Evolutionary conservation across 2,329 filamentous ascomycete species (phyloP), one percentile per base, ranked within the genome.

Genomic region (Juglanconis oblonga): DNA sequence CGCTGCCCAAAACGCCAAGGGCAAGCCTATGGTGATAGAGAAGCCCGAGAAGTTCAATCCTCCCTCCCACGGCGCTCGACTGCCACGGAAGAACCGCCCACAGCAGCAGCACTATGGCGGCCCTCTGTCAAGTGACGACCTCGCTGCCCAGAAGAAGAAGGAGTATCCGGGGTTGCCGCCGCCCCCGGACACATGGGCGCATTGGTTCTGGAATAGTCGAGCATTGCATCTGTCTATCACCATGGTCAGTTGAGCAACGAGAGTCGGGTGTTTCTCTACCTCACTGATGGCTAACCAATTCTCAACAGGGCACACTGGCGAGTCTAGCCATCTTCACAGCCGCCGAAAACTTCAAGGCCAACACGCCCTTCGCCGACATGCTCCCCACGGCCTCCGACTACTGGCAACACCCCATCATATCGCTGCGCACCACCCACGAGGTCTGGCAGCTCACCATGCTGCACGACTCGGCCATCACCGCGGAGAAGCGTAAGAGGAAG

Each of bases 111-210:
- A 88, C 73, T 96, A 96, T 71, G 92, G 92, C 42, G 90, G 91
- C 17, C 76, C 85, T 29, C 76, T 92, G 62, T 87, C 85, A 14
- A 77, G 81, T 24, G 82, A 87, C 55, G 89, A 96, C 73, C 76
- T 80, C 54, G 77, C 83, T 64, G 82, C 81, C 62, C 91, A 91
- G 78, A 82, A 79, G 66, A 83, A 76, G 65, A 89, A 85, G 73
- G 80, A 89, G 65, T 98, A 98, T 72, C 95, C 95, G 1, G 88
- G 93, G 67, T 87, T 96, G 83, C 92, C 96, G 81, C 90, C 94
- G 51, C 87, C 92, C 0, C 81, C 89, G 70, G 91, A 92, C 5
- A 91, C 89, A 0, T 92, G 91, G 74, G 83, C 90, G 76, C 84
- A 94, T 74, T 93, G 89, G 85, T 93, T 98, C 74, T 80, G 96